Base-by-base conservation (phyloP, 2,329 filamentous ascomycete genomes). In the Fusarium albidum region DNA sequence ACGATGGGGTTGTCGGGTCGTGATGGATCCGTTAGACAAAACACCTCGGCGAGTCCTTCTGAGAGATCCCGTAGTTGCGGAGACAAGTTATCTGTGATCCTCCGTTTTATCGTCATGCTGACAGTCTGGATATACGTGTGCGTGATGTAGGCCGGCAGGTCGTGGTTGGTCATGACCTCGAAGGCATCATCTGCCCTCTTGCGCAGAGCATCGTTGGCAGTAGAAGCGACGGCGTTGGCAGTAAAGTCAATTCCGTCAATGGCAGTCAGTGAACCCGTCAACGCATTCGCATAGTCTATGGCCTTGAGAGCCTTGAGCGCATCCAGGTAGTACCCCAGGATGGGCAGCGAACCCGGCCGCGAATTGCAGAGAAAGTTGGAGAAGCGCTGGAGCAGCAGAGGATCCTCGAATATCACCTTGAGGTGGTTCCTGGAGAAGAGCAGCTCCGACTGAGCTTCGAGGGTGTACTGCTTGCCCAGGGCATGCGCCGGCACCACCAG, bases 1-100 rank as follows among this genome's bases (percentile, higher is more conserved):
- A 92, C 84, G 54, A 92, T 90, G 1, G 89, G 90, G 66, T 92
- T 91, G 56, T 91, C 90, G 3, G 81, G 77, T 51, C 88, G 77
- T 2, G 87, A 89, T 9, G 90, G 88, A 68, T 93, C 90, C 1
- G 88, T 90, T 48, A 92, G 71, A 67, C 89, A 92, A 63, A 92
- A 92, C 0, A 91, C 88, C 68, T 92, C 89, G 0, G 88, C 89
- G 52, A 92, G 70, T 0, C 88, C 89, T 69, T 92, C 88, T 0
- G 87, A 89, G n/a, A 88, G 82, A 37, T 89, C 85, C 35, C 82
- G 79, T 18, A 91, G 74, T 62, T 88, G 79, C 2, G 81, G 75
- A 3, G 88, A 84, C 18, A 91, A 70, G 2, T 83, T 89, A 5
- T 88, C 87, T 1, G 85, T 87, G 17, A 92, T 84, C 15, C 87